phyloP scores from a whole-genome alignment of 768 basidiomycete genomes.

The Phylloporus rhodoxanthus region DNA sequence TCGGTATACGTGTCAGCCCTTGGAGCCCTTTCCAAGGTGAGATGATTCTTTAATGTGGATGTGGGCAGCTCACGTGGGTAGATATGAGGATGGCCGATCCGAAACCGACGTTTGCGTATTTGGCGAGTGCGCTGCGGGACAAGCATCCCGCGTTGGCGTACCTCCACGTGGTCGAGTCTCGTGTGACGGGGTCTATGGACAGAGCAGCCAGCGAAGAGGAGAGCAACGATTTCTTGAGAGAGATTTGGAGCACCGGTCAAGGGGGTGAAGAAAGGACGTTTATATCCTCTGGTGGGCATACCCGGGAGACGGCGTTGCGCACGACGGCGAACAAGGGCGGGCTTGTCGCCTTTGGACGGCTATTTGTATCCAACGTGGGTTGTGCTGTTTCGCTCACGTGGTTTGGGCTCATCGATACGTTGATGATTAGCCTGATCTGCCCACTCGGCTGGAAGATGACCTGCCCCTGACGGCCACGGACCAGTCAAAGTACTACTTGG shows the following conservation, averaged over 20 bases:
- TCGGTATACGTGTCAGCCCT: constrained; percentile 40
- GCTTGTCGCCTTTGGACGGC: constrained; percentile 24
- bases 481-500: constrained; percentile 21
- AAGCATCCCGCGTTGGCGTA: constrained; percentile 37
- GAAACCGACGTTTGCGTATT: constrained; percentile 29
- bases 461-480: constrained; percentile 15
- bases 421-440: constrained; percentile 23
- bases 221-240: constrained; percentile 24
- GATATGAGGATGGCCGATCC: constrained; percentile 24
- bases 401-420: background rate
- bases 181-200: constrained; percentile 8
- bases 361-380: constrained; percentile 1
- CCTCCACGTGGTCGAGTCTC: constrained; percentile 36
- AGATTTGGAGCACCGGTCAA: constrained; percentile 17
- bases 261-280: constrained; percentile 14
- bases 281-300: constrained; percentile 43
- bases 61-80: too few relatives aligned
- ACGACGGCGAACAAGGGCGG: constrained; percentile 25
- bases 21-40: constrained; percentile 34
- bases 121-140: constrained; percentile 24
- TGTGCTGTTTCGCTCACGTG: background rate
- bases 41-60: background rate
- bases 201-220: constrained; percentile 4
- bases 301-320: constrained; percentile 34
- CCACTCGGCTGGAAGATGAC: constrained; percentile 15